Evolutionary conservation across 2,329 filamentous ascomycete species (phyloP), one percentile per base, ranked within the genome.

Genomic region (Geosmithia putterillii): DNA sequence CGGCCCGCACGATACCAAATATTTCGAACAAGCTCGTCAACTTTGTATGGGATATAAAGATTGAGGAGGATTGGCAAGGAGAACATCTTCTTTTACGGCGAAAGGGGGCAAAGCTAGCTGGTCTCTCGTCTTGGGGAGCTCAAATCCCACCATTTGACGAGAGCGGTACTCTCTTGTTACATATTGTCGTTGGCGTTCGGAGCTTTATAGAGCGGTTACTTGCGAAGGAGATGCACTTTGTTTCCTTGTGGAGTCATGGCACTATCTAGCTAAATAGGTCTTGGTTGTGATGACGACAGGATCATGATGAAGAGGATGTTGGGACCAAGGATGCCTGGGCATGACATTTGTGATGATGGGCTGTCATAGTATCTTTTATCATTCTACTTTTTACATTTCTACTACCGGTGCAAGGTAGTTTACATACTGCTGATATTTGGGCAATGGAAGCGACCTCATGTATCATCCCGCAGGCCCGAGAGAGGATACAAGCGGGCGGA

Each of bases 141-240:
- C 14, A 14, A 20, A 32, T 32, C 28, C 15, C 28, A 32, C 28
- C 15, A 14, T 32, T 32, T 32, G 10, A 32, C 28, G 28, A 25
- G 40, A 21, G 35, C 20, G 21, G 39, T n/a, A 9, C 23, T 23
- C 19, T 37, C 41, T 20, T 39, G 53, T 52, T 53, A 52, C 52
- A 52, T 52, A 52, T 51, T 56, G 52, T n/a, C n/a, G n/a, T 44
- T 47, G 51, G 57, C 54, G 57, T 54, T 54, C 15, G 46, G 46
- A 54, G 53, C 56, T 51, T 51, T 41, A 42, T 48, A 50, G 46
- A 51, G 50, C 48, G 46, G 45, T 25, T 42, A 45, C 46, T 37
- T 41, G 40, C 37, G 46, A 45, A 43, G 42, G 22, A 38, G 20
- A 19, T 36, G 9, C 32, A 34, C 20, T 15, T 39, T 44, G 32